Evolutionary conservation across 805 yeast genomes (phyloP), one percentile per base, ranked within the genome.

Genomic region (Ogataea sp.): DNA sequence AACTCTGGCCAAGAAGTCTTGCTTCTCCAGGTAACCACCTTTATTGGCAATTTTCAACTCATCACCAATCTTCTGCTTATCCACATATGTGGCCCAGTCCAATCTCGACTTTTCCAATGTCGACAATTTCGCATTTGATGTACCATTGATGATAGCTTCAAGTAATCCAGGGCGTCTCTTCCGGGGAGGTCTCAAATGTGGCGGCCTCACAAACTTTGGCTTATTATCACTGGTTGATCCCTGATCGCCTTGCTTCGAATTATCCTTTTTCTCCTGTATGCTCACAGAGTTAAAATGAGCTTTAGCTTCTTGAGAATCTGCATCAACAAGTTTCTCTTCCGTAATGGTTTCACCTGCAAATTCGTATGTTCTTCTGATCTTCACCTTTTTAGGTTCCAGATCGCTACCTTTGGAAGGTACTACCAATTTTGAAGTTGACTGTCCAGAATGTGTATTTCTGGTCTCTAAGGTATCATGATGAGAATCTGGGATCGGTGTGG

Each of bases 41-140:
- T 84, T 89, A 56, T 88, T 89, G 54, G 81, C 83, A 41, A 75
- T 71, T 36, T 70, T 72, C 53, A 93, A 72, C 45, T 93, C 98
- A 47, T 86, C 96, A 38, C 75, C 70, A 35, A 93, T 80, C 40
- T 88, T 88, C 46, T 80, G 79, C 47, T 83, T 73, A 61, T 90
- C 97, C 24, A 93, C 96, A 62, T 84, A 88, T 35, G 84, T 77
- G 1, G 95, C 94, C 95, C 97, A 93, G 61, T 93, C 98, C 37
- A 93, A 68, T 45, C 95, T 69, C 1, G 95, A 84, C 61, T 93
- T 93, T 56, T 93, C 97, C 46, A 93, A 65, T 0, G 98, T 93
- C 20, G 95, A 84, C 44, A 93, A 68, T 56, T 87, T 90, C 25
- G 85, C 78, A 48, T 83, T 79, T 46, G 81, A 75, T 3, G 83